These are phyloP conservation scores for Hortiboletus campestris DNA, from an alignment of 768 basidiomycete species.

Conservation along the genomic window DNA sequence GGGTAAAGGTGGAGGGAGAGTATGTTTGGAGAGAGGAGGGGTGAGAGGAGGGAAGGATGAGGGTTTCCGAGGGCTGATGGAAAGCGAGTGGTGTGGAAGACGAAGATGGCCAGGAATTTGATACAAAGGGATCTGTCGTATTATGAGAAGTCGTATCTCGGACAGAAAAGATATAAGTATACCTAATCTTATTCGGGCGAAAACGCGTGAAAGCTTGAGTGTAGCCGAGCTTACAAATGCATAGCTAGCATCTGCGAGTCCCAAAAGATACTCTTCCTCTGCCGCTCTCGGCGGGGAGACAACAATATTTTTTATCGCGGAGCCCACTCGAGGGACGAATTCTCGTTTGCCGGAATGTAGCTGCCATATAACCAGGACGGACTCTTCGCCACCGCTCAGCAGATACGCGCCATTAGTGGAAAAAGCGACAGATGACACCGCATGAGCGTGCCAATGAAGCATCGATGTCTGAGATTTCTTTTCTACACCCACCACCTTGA, in stretches of 20 bases:
- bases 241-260: constrained; percentile 78
- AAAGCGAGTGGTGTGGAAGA: constrained; percentile 64
- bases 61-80: constrained; percentile 67
- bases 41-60: constrained; percentile 91
- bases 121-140: constrained; percentile 35
- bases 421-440: constrained; percentile 83
- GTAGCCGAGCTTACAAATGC: constrained; percentile 70
- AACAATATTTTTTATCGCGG: constrained; percentile 73
- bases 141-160: not conserved
- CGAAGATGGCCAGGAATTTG: constrained; percentile 37
- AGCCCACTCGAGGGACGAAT: constrained; percentile 89
- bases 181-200: constrained; percentile 80
- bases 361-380: constrained; percentile 97
- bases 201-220: constrained; percentile 69
- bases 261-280: constrained; percentile 87
- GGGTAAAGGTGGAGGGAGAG: constrained; percentile 65
- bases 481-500: constrained; percentile 59
- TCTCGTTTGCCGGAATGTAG: constrained; percentile 84
- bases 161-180: constrained; percentile 21
- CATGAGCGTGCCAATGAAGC: constrained; percentile 96
- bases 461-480: constrained; percentile 81
- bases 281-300: constrained; percentile 46
- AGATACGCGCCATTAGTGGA: constrained; percentile 90
- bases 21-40: constrained; percentile 94
- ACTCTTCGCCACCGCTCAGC: constrained; percentile 92